phyloP scores from a whole-genome alignment of 345 rosid genomes.

The Leavenworthia alabamica region DNA sequence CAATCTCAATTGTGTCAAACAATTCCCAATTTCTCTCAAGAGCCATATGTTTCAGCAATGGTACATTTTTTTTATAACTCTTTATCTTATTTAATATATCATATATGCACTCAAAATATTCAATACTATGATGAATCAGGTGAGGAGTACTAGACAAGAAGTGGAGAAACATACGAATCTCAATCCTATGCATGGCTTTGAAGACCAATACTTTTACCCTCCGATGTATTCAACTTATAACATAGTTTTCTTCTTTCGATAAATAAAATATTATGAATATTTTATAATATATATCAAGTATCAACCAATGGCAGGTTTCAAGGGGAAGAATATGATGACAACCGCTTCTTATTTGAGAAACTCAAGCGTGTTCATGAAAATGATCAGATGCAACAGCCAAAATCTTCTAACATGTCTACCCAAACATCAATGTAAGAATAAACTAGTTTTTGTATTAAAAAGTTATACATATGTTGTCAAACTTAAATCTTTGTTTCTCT shows the following conservation, averaged over 20 bases:
- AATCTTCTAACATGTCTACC: not conserved
- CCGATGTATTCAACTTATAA: not conserved
- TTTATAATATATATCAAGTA: not conserved
- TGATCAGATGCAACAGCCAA: conserved; percentile 9
- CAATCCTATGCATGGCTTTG: conserved; percentile 2
- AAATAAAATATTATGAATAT: not conserved
- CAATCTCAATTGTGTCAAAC: not conserved
- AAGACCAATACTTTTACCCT: conserved; percentile 8
- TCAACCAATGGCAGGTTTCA: conserved; percentile 8
- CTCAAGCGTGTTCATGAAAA: not conserved
- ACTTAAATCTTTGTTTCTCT: not conserved
- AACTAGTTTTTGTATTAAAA: not conserved
- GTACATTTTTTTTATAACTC: not conserved
- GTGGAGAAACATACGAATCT: conserved; percentile 1
- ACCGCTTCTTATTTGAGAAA: not conserved
- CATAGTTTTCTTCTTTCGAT: not conserved
- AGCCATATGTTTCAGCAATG: conserved; percentile 2
- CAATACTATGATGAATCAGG: conserved; percentile 5
- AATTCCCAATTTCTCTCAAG: not conserved
- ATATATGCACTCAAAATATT: not conserved
- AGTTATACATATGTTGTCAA: not conserved
- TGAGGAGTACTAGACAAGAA: conserved; percentile 6
- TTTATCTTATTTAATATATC: not conserved
- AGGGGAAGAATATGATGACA: not conserved
- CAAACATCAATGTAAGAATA: conserved; percentile 12